Conservation (phyloP, 2,329 filamentous ascomycete species). For the Karstenula rhodostoma region DNA sequence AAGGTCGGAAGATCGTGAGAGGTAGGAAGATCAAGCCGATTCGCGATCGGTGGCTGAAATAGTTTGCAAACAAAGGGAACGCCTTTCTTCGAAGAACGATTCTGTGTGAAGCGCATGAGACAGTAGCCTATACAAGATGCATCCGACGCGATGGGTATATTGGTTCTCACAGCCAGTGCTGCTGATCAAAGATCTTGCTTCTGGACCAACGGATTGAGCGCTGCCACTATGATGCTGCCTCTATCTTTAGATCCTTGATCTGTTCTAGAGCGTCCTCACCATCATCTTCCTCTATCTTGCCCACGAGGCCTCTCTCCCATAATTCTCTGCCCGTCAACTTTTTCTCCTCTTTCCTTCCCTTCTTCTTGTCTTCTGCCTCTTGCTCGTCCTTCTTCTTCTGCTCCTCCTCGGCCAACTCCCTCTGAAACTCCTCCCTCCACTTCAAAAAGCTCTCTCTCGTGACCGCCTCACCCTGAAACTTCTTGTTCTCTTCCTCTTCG, state of each 20-base stretch:
- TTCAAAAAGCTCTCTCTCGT: conserved; percentile 84
- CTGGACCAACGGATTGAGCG: not conserved
- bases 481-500: conserved; percentile 93
- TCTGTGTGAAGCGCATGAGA: not conserved
- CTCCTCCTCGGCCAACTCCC: conserved; percentile 81
- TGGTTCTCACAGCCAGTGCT: not conserved
- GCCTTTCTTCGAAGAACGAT: not conserved
- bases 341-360: conserved; percentile 72
- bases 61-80: not conserved
- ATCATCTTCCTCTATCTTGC: conserved; percentile 75
- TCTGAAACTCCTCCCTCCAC: conserved; percentile 80
- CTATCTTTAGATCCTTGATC: conserved; percentile 50
- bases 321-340: conserved; percentile 72
- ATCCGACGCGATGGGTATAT: conserved; percentile 31
- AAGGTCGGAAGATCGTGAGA: conserved; percentile 43
- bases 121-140: not conserved
- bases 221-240: conserved; percentile 51
- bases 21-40: conserved; percentile 38
- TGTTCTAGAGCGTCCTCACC: conserved; percentile 62
- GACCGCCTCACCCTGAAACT: conserved; percentile 91
- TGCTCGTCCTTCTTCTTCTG: conserved; percentile 69
- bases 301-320: conserved; percentile 59
- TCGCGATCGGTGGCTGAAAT: conserved; percentile 20
- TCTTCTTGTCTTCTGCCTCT: conserved; percentile 68
- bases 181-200: not conserved